These are phyloP conservation scores for Filobasidium wieringae DNA, from an alignment of 768 basidiomycete genomes.

Conservation along the genomic window DNA sequence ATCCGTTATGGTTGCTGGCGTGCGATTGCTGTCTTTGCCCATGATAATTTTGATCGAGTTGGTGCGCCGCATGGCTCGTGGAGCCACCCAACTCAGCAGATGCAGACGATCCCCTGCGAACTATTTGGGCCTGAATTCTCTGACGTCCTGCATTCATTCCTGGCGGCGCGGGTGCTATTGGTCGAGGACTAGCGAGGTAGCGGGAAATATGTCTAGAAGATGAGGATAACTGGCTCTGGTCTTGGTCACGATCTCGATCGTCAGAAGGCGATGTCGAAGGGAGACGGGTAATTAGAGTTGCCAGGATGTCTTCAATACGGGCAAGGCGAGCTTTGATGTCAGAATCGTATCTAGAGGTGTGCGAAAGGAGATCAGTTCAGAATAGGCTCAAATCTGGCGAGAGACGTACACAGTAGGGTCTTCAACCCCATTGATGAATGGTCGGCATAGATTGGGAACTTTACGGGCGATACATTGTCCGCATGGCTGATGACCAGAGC, in stretches of 20 bases:
- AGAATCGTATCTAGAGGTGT: slow-evolving; percentile 22
- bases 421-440: slow-evolving; percentile 38
- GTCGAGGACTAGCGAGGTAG: not conserved
- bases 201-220: not conserved
- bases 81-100: not conserved
- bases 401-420: slow-evolving; percentile 31
- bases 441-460: slow-evolving; percentile 39
- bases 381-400: not conserved
- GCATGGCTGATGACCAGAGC: slow-evolving; percentile 34
- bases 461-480: slow-evolving; percentile 38
- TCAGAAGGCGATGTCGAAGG: slow-evolving; percentile 3
- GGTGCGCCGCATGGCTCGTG: not conserved
- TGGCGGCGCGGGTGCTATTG: slow-evolving; percentile 13
- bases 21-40: not conserved
- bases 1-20: not conserved
- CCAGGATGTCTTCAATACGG: slow-evolving; percentile 35
- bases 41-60: not conserved
- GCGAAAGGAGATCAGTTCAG: not conserved
- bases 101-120: not conserved
- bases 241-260: not conserved
- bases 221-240: not conserved
- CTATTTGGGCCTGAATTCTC: not conserved
- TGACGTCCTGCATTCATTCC: slow-evolving; percentile 2
- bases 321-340: slow-evolving; percentile 35
- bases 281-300: slow-evolving; percentile 23